Evolutionary conservation across 1,284 basidiomycete genomes (phyloP).

Genomic region (Microbotryum intermedium): DNA sequence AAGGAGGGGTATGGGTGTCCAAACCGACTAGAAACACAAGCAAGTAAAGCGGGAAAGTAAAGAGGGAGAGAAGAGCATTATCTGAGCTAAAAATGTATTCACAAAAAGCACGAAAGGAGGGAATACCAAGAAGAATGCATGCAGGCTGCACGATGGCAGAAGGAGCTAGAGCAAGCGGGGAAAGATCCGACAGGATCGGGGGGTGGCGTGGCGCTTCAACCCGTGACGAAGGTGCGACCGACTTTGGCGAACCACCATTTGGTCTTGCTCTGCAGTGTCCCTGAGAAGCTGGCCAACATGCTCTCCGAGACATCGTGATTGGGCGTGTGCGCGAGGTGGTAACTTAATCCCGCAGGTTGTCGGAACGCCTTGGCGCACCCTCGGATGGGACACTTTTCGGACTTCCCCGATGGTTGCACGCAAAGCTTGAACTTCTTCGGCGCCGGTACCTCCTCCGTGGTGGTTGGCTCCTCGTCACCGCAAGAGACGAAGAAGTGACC

Average conservation of each 20-base stretch:
- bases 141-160: no score
- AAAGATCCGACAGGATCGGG: no score
- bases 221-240: background rate
- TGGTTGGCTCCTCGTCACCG: constrained; percentile 22
- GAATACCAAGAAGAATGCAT: no score
- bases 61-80: no score
- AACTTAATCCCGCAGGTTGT: constrained; percentile 29
- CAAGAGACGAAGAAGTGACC: constrained; percentile 27
- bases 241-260: constrained; percentile 28
- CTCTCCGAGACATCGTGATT: constrained; percentile 25
- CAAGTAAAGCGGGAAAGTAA: no score
- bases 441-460: constrained; percentile 18
- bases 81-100: no score
- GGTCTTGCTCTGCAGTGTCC: constrained; percentile 25
- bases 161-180: no score
- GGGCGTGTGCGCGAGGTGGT: constrained; percentile 27
- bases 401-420: constrained; percentile 13
- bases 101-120: no score
- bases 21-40: no score
- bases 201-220: no score
- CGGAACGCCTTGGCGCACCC: constrained; percentile 28
- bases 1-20: no score
- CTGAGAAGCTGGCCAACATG: constrained; percentile 13
- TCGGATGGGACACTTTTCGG: constrained; percentile 21
- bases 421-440: constrained; percentile 28